Conservation (phyloP, 805 yeast genomes). For the Ogataea kodamae region DNA sequence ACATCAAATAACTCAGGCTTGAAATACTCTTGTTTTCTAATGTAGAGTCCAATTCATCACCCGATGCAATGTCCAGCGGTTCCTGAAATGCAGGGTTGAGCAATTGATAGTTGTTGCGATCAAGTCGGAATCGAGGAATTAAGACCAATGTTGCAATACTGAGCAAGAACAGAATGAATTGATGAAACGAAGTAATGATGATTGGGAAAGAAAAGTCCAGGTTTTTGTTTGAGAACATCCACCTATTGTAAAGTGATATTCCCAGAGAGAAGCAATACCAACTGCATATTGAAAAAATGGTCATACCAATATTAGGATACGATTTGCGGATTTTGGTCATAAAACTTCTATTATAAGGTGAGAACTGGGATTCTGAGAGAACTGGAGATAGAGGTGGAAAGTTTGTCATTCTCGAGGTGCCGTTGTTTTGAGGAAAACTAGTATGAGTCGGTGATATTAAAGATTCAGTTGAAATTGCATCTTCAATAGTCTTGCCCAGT, state of each 20-base stretch:
- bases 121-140: conserved; percentile 48
- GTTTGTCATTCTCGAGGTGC: not conserved
- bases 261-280: conserved; percentile 73
- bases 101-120: conserved; percentile 11
- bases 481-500: not conserved
- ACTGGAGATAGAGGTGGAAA: conserved; percentile 1
- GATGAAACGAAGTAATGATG: conserved; percentile 81
- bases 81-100: conserved; percentile 7
- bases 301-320: conserved; percentile 29
- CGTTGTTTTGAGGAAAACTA: not conserved
- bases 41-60: conserved; percentile 9
- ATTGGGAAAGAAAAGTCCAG: conserved; percentile 81
- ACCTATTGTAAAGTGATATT: conserved; percentile 81
- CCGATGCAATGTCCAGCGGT: conserved; percentile 4
- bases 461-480: not conserved
- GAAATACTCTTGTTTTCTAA: conserved; percentile 9
- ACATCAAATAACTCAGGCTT: conserved; percentile 24
- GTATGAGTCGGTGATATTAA: conserved; percentile 3
- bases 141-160: conserved; percentile 45
- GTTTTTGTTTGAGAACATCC: conserved; percentile 87
- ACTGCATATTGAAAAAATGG: conserved; percentile 27
- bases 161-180: conserved; percentile 57
- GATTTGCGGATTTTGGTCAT: conserved; percentile 13
- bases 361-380: not conserved
- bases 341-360: conserved; percentile 2